Evolutionary conservation across 2,329 filamentous ascomycete species (phyloP), one percentile per base, ranked within the genome.

Genomic region (Pezicula radicicola): DNA sequence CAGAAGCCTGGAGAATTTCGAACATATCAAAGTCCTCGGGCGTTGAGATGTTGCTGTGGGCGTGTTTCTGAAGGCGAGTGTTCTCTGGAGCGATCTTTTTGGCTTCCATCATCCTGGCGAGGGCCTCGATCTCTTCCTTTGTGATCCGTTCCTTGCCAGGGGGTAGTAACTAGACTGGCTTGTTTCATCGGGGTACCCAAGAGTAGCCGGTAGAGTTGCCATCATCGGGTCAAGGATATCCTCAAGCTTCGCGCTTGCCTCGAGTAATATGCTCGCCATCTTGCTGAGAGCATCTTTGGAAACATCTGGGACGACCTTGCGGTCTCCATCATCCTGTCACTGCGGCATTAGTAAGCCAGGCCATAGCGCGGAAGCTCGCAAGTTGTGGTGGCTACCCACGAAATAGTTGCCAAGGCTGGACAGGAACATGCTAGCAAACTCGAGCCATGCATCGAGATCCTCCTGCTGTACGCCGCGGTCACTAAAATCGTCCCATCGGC

Each of bases 401-500:
- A 80, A 83, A 66, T 83, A 85, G 39, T 41, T 41, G 16, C 39
- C 39, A 10, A 41, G 16, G 16, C 16, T 41, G 39, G 10, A 41
- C 8, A 41, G 39, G 16, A 41, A 41, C 39, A 41, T 41, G 39
- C 10, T 16, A 41, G 16, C 39, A 41, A 10, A 41, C 16, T 41
- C 39, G 8, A 41, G 16, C 9, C 9, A 41, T 9, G 39, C 9
- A 10, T 41, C 39, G 39, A 41, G 39, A 10, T 41, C 39, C 7
- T 70, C 3, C 66, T 52, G 46, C 37, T 33, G 51, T 48, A 68
- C 65, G 10, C 71, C 69, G 44, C 70, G 66, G 19, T 66, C 60
- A 7, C 70, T 66, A 16, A 83, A 68, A 7, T 67, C 66, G 30
- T 68, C 62, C 78, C 79, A 84, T 46, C 83, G 64, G 6, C 81